Base-by-base conservation (phyloP, 2,329 filamentous ascomycete species). In the Bipolaris gigantea region DNA sequence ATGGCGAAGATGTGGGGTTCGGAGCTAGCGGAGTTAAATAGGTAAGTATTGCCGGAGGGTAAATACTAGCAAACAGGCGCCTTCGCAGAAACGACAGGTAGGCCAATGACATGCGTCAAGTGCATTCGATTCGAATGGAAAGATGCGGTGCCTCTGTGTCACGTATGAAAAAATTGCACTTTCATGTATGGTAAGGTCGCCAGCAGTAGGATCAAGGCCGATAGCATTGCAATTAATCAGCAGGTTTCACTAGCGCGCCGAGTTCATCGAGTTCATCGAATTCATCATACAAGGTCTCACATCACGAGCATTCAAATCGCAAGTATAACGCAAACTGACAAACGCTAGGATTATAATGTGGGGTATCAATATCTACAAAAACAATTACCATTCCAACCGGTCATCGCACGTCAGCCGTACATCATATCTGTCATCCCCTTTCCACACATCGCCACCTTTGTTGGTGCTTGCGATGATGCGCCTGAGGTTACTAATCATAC, bases 401-500 rank as follows among this genome's bases (percentile, higher is more conserved):
- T 70, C 66, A 50, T 73, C 71, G 41, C 71, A 73, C 25, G 60
- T 66, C 38, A 73, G 57, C 33, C 62, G 57, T 0, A 73, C 67
- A 57, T 73, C 67, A 41, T 59, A 61, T 30, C 65, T 65, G 25
- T 68, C 64, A 3, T 71, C 63, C 11, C 70, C 71, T 45, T 55
- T 71, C 69, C 66, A 71, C 5, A 74, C 70, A n/a, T 65, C 59
- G 2, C 52, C 59, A n/a, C 67, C 70, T 27, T 65, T 63, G 48
- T 72, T 73, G 55, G 54, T 56, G 13, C 56, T 56, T 2, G 71
- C 71, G n/a, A 73, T 55, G 19, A 71, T 66, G 11, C 61, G 61
- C 23, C 70, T 59, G 21, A 74, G 40, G 53, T 74, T 69, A 19
- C 67, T 73, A 15, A 72, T 70, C 66, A 74, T 62, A 10, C 60